phyloP scores from a whole-genome alignment of 164 flowering plant species.

The Nymphaea colorata region DNA sequence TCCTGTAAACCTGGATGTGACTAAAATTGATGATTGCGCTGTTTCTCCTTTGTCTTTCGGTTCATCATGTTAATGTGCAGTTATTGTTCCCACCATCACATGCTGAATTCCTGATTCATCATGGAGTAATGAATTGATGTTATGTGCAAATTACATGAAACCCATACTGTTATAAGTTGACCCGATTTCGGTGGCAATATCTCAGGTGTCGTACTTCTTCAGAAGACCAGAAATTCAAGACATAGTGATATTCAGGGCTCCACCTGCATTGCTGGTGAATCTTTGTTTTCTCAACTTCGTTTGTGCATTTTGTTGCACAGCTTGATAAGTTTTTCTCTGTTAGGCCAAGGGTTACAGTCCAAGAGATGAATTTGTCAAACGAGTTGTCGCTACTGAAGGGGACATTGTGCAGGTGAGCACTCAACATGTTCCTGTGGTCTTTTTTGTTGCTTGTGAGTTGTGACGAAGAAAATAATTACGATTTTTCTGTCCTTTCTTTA shows the following conservation, averaged over 20 bases:
- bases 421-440: neutral
- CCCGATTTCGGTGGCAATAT: neutral
- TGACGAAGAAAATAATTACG: neutral
- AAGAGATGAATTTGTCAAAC: conserved; percentile 73
- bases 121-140: no score
- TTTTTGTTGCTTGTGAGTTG: neutral
- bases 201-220: conserved; percentile 80
- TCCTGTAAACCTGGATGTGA: no score
- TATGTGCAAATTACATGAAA: no score
- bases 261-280: conserved; percentile 62
- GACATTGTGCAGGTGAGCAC: conserved; percentile 69
- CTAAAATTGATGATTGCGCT: no score
- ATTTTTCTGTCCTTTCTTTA: no score
- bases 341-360: conserved; percentile 67
- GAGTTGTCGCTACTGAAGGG: conserved; percentile 87
- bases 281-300: neutral
- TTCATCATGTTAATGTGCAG: no score
- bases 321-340: conserved; percentile 3
- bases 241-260: conserved; percentile 88
- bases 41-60: no score
- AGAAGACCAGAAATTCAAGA: conserved; percentile 76
- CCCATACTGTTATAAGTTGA: no score
- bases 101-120: no score
- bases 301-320: neutral
- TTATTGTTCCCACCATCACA: no score